Conservation (phyloP, 345 rosid genomes). For the Schrenkiella parvula region DNA sequence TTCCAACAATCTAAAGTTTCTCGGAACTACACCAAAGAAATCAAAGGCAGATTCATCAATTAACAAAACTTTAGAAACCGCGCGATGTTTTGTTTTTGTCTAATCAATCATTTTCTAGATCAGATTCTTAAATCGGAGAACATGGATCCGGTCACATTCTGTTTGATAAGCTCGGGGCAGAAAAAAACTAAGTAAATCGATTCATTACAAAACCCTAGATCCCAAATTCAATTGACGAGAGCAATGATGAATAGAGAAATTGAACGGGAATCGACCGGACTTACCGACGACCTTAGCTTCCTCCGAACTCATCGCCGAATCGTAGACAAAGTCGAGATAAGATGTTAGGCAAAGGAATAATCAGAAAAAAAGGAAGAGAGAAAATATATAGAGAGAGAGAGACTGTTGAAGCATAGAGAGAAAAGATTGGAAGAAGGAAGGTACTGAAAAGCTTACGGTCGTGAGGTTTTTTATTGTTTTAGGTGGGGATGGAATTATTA, state of each 20-base stretch:
- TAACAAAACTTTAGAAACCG: background rate
- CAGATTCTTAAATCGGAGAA: background rate
- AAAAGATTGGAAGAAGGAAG: too few relatives aligned
- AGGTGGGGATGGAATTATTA: too few relatives aligned
- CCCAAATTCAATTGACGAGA: background rate
- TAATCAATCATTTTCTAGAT: slow-evolving; percentile 5
- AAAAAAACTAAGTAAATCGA: background rate
- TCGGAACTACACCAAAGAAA: slow-evolving; percentile 43
- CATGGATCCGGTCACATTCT: slow-evolving; percentile 15
- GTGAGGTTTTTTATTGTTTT: too few relatives aligned
- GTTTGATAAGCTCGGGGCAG: background rate
- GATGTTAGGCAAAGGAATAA: background rate
- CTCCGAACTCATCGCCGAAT: slow-evolving; percentile 27
- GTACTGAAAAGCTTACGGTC: too few relatives aligned
- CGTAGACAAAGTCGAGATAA: background rate
- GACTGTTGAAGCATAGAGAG: too few relatives aligned
- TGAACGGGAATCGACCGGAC: background rate
- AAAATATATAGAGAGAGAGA: background rate
- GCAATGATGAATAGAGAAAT: background rate
- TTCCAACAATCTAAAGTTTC: slow-evolving; percentile 86
- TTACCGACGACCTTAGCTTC: slow-evolving; percentile 36
- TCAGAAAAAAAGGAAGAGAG: background rate
- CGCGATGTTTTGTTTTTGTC: background rate
- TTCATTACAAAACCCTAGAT: slow-evolving; percentile 19
- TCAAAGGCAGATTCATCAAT: background rate